Percentiles rank a stretch among this genome's conserved stretches.
Evolutionary conservation across 805 yeast species (phyloP).

Genomic region (Yarrowia phangngaensis): DNA sequence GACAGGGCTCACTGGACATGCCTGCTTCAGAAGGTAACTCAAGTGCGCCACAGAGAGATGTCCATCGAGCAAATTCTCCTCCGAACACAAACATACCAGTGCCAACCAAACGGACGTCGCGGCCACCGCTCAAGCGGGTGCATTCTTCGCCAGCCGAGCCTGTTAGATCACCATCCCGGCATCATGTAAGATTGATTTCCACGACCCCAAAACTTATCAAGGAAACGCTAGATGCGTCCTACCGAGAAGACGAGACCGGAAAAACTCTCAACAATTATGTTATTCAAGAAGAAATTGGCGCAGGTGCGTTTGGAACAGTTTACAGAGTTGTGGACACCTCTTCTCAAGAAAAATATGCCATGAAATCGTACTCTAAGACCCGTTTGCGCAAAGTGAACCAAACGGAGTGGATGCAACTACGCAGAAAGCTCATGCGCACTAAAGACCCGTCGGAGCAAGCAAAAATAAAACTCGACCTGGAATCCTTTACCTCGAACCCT

Average conservation of each 20-base stretch:
- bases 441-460: slow-evolving; percentile 15
- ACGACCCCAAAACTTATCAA: slow-evolving; percentile 38
- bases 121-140: slow-evolving; percentile 32
- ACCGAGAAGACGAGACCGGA: slow-evolving; percentile 37
- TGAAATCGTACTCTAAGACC: slow-evolving; percentile 43
- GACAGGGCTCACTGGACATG: no score
- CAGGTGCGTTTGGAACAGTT: slow-evolving; percentile 88
- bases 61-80: background rate
- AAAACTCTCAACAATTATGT: slow-evolving; percentile 48
- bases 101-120: slow-evolving; percentile 16
- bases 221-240: slow-evolving; percentile 37
- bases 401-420: slow-evolving; percentile 25
- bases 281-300: slow-evolving; percentile 72
- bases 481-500: slow-evolving; percentile 27
- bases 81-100: background rate
- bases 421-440: slow-evolving; percentile 16
- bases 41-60: background rate
- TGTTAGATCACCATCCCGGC: slow-evolving; percentile 38
- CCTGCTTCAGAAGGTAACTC: no score
- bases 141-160: slow-evolving; percentile 38
- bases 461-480: slow-evolving; percentile 6
- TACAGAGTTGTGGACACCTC: slow-evolving; percentile 71
- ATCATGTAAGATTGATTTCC: slow-evolving; percentile 39
- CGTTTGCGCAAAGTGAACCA: slow-evolving; percentile 33
- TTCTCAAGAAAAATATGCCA: slow-evolving; percentile 46